Percentiles rank a stretch among this genome's conserved stretches.
These are phyloP conservation scores for Alloteropsis angusta DNA, from an alignment of 202 grass and related monocot genomes.

Conservation along the genomic window DNA sequence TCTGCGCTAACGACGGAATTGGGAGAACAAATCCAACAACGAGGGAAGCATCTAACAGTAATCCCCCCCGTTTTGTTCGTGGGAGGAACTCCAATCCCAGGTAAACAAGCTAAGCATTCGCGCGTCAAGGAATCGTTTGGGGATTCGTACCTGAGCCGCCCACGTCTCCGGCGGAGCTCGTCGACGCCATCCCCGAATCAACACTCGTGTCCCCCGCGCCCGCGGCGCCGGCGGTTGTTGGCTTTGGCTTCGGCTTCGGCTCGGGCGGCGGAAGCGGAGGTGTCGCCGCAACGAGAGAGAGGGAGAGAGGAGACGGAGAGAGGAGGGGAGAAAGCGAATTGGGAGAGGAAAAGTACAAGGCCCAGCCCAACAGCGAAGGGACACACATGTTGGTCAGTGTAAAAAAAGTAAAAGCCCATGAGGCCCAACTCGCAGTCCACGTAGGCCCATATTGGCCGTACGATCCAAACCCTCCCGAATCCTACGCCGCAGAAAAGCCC, in stretches of 20 bases:
- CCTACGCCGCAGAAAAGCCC: not conserved
- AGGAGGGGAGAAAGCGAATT: not conserved
- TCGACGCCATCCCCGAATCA: constrained; percentile 12
- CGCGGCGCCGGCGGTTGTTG: not conserved
- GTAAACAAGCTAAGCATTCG: not conserved
- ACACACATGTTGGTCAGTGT: not conserved
- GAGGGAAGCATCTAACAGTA: not conserved
- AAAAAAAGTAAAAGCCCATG: not conserved
- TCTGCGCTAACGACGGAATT: not conserved
- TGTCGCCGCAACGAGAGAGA: not conserved
- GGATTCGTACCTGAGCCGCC: constrained; percentile 23
- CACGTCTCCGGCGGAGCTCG: not conserved
- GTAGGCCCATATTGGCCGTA: not conserved
- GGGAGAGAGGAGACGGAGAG: not conserved
- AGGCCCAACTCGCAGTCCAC: not conserved
- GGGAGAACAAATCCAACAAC: not conserved
- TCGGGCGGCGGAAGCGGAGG: constrained; percentile 8
- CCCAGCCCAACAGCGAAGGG: not conserved
- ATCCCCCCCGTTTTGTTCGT: not conserved
- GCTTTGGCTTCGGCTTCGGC: not conserved
- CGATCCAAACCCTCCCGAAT: not conserved
- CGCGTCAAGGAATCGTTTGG: not conserved
- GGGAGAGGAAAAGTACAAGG: not conserved
- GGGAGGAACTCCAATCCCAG: not conserved
- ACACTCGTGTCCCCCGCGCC: not conserved